Base-by-base conservation (phyloP, 140 eudicot genomes). In the Ambrosia hybrid region DNA sequence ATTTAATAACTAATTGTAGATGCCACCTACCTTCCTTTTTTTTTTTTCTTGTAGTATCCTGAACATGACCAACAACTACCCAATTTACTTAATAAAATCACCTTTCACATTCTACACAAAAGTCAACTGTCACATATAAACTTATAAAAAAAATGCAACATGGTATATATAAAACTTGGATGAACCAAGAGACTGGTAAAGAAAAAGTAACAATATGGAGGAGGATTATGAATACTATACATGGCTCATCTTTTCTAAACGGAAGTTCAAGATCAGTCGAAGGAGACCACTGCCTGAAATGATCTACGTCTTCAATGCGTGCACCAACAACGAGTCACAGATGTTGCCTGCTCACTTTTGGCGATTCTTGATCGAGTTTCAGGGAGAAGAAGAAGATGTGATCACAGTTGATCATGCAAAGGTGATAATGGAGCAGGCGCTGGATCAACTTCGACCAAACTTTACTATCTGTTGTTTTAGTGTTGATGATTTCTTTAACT, bases 251-350 rank as follows among this genome's bases (percentile, higher is more conserved):
- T 83, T 88, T 10, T 85, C 88, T 34, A 94, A 76, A 9, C 75
- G 97, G 78, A 93, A 87, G 84, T 93, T 93, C 77, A 93, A 90
- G 83, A 81, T 83, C 66, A 66, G 70, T n/a, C 96, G 85, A 65
- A 17, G 72, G 34, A 83, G 63, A 51, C 94, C 97, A 8, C 96
- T 91, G 51, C 84, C 87, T 65, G 98, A 93, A 67, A 86, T 93
- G 16, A 74, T 51, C 70, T 86, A 75, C 51, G 85, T 84, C n/a
- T 93, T 90, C 72, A 55, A 62, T 37, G 43, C 67, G 9, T 93
- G 86, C 76, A 52, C 93, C 37, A 75, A 74, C 12, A 51, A 78
- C 10, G 83, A 63, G 34, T 1, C 73, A 3, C 82, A 82, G 45
- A 84, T 90, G 91, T 43, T 77, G 13, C 77, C 93, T 38, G 84